Percentiles rank a stretch among this genome's conserved stretches.
Conservation (phyloP, 2,329 filamentous ascomycete species). For the Colletotrichum lupini region DNA sequence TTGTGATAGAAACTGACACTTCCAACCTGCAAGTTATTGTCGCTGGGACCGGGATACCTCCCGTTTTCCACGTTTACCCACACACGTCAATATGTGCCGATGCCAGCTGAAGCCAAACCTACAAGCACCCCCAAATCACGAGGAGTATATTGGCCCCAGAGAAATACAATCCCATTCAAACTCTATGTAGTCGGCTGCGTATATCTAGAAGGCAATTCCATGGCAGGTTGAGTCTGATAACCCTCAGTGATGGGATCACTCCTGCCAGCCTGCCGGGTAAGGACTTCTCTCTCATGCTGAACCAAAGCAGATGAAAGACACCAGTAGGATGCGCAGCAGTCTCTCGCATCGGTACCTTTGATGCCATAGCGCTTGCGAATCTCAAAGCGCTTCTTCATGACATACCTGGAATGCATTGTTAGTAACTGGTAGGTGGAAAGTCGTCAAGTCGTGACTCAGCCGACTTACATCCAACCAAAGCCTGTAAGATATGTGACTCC, state of each 20-base stretch:
- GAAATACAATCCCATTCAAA: neutral
- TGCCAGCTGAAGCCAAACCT: neutral
- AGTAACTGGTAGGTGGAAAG: neutral
- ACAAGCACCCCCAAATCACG: no score
- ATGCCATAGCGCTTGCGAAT: constrained; percentile 5
- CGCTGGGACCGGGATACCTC: neutral
- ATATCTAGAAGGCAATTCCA: neutral
- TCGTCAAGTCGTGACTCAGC: no score
- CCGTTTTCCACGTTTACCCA: neutral
- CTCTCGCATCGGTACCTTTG: constrained; percentile 8
- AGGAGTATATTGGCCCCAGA: no score
- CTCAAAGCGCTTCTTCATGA: constrained; percentile 5
- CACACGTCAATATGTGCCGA: neutral
- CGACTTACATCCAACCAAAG: neutral
- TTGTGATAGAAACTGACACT: neutral
- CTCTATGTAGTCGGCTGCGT: neutral
- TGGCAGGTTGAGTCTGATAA: neutral
- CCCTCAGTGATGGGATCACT: neutral
- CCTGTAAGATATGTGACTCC: neutral
- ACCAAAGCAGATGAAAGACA: neutral
- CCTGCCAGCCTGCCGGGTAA: neutral
- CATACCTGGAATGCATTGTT: neutral
- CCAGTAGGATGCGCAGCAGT: constrained; percentile 3
- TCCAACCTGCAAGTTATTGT: neutral
- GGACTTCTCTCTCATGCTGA: constrained; percentile 10